A percentile compares a stretch with the other conserved stretches of the same genome.
phyloP scores from a whole-genome alignment of 495 filamentous ascomycete genomes.

The Penicillium flavigenum region DNA sequence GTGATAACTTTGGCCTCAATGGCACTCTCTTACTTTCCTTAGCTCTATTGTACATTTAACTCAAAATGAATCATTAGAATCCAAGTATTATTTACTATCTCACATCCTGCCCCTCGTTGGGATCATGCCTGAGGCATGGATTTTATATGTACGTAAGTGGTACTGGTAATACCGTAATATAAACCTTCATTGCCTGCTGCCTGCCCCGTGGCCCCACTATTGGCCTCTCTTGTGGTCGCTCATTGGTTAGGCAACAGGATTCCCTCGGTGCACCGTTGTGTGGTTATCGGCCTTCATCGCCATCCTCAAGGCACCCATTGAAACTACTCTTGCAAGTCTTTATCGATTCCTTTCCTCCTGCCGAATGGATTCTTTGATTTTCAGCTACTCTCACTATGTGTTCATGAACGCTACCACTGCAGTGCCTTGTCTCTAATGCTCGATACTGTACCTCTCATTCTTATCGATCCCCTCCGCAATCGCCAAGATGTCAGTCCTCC shows the following conservation, averaged over 20 bases:
- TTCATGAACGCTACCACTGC: constrained; percentile 11
- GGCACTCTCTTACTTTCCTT: neutral
- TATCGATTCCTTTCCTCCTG: constrained; percentile 1
- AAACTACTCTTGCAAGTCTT: constrained; percentile 12
- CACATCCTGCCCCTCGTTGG: neutral
- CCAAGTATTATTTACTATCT: neutral
- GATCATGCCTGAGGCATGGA: neutral
- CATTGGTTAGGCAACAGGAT: constrained; percentile 55
- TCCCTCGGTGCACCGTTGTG: constrained; percentile 33
- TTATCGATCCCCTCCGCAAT: constrained; percentile 28
- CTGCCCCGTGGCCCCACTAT: constrained; percentile 38
- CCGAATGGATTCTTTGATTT: constrained; percentile 13
- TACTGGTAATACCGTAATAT: constrained; percentile 2
- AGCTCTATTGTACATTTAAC: neutral
- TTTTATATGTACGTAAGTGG: neutral
- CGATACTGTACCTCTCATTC: constrained; percentile 18
- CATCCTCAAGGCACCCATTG: constrained; percentile 29
- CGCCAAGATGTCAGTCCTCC: constrained; percentile 50
- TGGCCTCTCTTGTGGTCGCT: constrained; percentile 17
- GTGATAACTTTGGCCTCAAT: constrained; percentile 5
- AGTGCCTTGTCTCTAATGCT: constrained; percentile 4
- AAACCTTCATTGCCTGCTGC: constrained; percentile 22
- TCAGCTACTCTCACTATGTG: constrained; percentile 21
- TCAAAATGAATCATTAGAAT: neutral
- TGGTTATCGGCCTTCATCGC: constrained; percentile 30